phyloP scores from a whole-genome alignment of 2,329 filamentous ascomycete species.

The Domatiomyces catenatus region DNA sequence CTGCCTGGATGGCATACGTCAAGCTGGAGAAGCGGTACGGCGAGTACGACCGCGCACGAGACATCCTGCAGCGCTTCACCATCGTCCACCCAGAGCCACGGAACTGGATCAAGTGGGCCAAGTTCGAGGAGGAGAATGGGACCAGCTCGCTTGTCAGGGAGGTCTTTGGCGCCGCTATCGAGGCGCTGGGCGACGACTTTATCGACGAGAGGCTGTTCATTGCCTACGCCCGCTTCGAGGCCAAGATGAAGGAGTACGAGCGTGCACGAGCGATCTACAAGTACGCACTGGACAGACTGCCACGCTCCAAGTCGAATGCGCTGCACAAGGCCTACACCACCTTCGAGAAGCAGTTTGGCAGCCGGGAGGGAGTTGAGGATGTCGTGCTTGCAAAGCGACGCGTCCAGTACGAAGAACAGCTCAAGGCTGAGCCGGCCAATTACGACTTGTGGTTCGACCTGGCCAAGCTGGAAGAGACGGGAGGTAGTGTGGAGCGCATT shows the following conservation, averaged over 20 bases:
- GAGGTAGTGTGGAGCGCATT: conserved; percentile 66
- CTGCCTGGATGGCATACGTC: conserved; percentile 90
- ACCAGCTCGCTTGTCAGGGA: conserved; percentile 84
- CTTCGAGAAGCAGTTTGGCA: conserved; percentile 96
- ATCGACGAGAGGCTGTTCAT: conserved; percentile 95
- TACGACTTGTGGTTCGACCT: conserved; percentile 98
- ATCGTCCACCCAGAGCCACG: conserved; percentile 83
- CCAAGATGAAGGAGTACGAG: conserved; percentile 89
- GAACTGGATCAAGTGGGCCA: conserved; percentile 98
- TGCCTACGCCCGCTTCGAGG: conserved; percentile 86
- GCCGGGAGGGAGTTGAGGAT: conserved; percentile 83
- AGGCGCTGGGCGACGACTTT: conserved; percentile 81
- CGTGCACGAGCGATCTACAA: conserved; percentile 91
- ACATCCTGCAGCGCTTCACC: conserved; percentile 80
- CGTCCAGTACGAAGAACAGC: conserved; percentile 83
- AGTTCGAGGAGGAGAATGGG: conserved; percentile 90
- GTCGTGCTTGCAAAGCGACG: conserved; percentile 88
- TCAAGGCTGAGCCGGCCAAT: conserved; percentile 88
- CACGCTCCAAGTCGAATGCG: conserved; percentile 66
- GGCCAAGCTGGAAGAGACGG: conserved; percentile 72
- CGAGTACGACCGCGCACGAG: conserved; percentile 77
- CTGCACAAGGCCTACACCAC: conserved; percentile 91
- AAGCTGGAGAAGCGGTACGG: conserved; percentile 92
- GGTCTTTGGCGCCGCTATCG: conserved; percentile 76
- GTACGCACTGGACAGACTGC: conserved; percentile 80